Percentiles rank a stretch among this genome's conserved stretches.
Evolutionary conservation across 202 grass and related monocot genomes (phyloP).

Genomic region (Eragrostis tef): DNA sequence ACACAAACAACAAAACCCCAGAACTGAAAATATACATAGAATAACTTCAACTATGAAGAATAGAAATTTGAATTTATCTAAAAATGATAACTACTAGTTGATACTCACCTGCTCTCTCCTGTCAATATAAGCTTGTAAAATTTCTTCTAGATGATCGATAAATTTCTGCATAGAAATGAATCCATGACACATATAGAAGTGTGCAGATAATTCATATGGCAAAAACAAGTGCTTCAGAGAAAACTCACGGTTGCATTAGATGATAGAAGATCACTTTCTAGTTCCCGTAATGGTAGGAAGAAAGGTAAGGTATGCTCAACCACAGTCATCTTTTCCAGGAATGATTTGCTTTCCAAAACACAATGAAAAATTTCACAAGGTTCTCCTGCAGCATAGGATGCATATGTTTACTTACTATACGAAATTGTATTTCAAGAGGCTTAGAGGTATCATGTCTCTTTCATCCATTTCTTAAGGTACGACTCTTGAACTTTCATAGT

Average conservation of each 20-base stretch:
- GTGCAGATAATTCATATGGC: slow-evolving; percentile 11
- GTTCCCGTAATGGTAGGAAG: slow-evolving; percentile 92
- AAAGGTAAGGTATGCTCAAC: slow-evolving; percentile 88
- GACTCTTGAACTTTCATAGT: slow-evolving; percentile 25
- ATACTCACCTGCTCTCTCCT: slow-evolving; percentile 93
- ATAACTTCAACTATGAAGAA: neutral
- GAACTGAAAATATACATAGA: neutral
- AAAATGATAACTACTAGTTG: slow-evolving; percentile 18
- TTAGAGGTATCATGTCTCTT: slow-evolving; percentile 11
- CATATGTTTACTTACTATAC: slow-evolving; percentile 14
- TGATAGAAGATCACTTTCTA: slow-evolving; percentile 83
- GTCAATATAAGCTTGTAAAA: slow-evolving; percentile 90
- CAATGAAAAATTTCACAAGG: slow-evolving; percentile 96
- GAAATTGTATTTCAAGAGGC: slow-evolving; percentile 19
- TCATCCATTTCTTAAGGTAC: neutral
- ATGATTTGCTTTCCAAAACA: slow-evolving; percentile 96
- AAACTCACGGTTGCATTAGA: slow-evolving; percentile 89
- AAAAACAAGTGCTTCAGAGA: slow-evolving; percentile 4
- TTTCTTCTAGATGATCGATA: slow-evolving; percentile 92
- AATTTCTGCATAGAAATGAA: slow-evolving; percentile 70
- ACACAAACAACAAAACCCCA: neutral
- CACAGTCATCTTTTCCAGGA: slow-evolving; percentile 97
- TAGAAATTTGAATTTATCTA: neutral
- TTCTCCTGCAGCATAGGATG: slow-evolving; percentile 69
- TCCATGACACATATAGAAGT: slow-evolving; percentile 38